Evolutionary conservation across 192 early-diverging fungal genomes (phyloP), one percentile per base, ranked within the genome.

Genomic region (Funneliformis mosseae): DNA sequence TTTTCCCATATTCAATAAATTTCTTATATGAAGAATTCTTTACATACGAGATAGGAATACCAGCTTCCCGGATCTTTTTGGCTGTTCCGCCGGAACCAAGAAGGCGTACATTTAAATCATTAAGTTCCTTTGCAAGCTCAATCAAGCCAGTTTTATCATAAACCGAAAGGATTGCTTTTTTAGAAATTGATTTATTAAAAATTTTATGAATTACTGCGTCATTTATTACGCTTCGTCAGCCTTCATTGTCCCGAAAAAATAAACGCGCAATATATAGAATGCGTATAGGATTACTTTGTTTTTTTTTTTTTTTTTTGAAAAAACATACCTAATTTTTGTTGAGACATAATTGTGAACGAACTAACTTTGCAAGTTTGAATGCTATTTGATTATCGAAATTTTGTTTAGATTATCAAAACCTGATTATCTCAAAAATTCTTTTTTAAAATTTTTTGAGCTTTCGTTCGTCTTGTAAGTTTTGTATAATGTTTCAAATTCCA

Each of bases 131-230:
- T 71, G 96, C 98, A 74, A 99, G 92, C 62, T 95, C 93, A 27
- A 98, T 71, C 25, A 99, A 93, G 48, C 93, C 96, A 64, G 96
- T 96, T 89, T 99, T 99, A 91, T 99, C 96, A 85, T 96, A 98
- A 72, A 99, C 96, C 72, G 98, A 98, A 42, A 99, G 94, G 67
- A 95, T 91, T 78, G 94, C 94, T 92, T 77, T 72, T 18, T 41
- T 33, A 41, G 16, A 23, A 33, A 27, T 4, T 18, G 33, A 76
- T 28, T 68, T 61, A 14, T 14, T 6, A 42, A 71, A 28, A 43
- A 43, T 10, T 12, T 21, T 8, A 2, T 25, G 14, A 5, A 1
- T 67, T 67, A 16, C 64, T 67, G 25, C 25, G 28, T 9, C 63
- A 28, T 11, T 66, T 66, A 33, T 66, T 66, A 23, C 62, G n/a